Conservation (phyloP, 2,329 filamentous ascomycete genomes). For the Penicillium sp. region DNA sequence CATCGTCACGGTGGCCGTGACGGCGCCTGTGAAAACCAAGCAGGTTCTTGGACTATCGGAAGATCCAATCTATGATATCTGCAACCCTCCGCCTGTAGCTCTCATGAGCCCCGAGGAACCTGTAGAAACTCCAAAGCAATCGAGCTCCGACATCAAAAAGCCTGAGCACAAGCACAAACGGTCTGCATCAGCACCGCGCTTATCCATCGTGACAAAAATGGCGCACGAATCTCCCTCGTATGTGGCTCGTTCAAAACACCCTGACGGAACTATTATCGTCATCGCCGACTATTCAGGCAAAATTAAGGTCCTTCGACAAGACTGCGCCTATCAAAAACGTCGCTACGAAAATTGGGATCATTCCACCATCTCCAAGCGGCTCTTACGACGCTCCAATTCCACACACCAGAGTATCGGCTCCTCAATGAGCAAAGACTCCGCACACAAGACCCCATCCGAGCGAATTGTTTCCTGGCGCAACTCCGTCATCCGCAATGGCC, state of each 20-base stretch:
- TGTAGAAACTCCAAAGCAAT: conserved; percentile 49
- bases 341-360: conserved; percentile 75
- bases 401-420: conserved; percentile 52
- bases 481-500: conserved; percentile 57
- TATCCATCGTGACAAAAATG: conserved; percentile 39
- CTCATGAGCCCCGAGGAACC: conserved; percentile 73
- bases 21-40: conserved; percentile 77
- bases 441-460: conserved; percentile 60
- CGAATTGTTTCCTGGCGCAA: conserved; percentile 89
- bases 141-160: conserved; percentile 29
- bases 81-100: conserved; percentile 88
- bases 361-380: conserved; percentile 71
- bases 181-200: conserved; percentile 31
- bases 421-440: conserved; percentile 46
- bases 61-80: conserved; percentile 93
- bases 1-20: conserved; percentile 83
- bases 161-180: conserved; percentile 22
- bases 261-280: conserved; percentile 84
- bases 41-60: conserved; percentile 76
- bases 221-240: conserved; percentile 75
- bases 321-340: conserved; percentile 82
- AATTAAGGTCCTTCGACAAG: conserved; percentile 94
- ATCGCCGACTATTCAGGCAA: conserved; percentile 84
- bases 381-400: conserved; percentile 58
- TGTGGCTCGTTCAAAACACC: conserved; percentile 71